A percentile compares a stretch with the other conserved stretches of the same genome.
phyloP scores from a whole-genome alignment of 2,329 filamentous ascomycete species.

The Chrysoporthe puriensis region DNA sequence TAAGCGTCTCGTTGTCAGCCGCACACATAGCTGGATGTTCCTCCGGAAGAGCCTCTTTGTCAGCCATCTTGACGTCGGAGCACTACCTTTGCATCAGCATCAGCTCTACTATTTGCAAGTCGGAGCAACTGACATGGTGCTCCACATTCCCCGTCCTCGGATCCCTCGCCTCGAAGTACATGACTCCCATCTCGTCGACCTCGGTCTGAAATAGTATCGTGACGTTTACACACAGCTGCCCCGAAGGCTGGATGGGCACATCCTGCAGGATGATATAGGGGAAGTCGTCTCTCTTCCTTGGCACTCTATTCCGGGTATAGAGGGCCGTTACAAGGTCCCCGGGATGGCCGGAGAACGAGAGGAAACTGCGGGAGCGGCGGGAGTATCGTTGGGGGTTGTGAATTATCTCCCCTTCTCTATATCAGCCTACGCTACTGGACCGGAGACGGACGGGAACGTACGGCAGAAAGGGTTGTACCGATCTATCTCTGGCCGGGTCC shows the following conservation, averaged over 20 bases:
- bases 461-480: not conserved
- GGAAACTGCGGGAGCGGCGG: not conserved
- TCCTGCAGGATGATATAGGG: slow-evolving; percentile 1
- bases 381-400: not conserved
- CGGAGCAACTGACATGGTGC: not conserved
- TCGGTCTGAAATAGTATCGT: not conserved
- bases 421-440: not conserved
- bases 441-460: not conserved
- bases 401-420: not conserved
- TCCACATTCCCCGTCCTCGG: not conserved
- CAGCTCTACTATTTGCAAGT: not conserved
- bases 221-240: not conserved
- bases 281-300: slow-evolving; percentile 5
- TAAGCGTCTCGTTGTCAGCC: not conserved
- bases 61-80: not conserved
- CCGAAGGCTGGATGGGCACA: not conserved
- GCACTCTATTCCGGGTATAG: slow-evolving; percentile 1
- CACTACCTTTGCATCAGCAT: not conserved
- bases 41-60: not conserved
- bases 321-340: not conserved
- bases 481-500: not conserved
- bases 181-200: not conserved
- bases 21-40: not conserved
- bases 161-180: slow-evolving; percentile 1
- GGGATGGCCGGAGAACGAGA: not conserved